Conservation (phyloP, 106 monocot genomes). For the Narthecium ossifragum region DNA sequence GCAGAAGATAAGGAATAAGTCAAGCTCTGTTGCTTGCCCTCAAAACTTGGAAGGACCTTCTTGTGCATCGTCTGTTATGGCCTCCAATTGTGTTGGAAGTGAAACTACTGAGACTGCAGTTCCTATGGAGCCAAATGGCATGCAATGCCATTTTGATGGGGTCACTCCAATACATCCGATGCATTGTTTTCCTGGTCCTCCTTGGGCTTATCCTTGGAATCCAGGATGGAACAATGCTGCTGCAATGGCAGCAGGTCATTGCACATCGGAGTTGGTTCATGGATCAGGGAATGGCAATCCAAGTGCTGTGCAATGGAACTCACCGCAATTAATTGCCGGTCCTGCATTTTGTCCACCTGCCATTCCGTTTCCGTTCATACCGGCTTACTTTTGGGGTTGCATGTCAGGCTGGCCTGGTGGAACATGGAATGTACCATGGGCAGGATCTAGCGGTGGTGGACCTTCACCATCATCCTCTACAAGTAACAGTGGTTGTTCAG, state of each 20-base stretch:
- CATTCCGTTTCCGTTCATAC: conserved; percentile 19
- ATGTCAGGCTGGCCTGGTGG: conserved; percentile 22
- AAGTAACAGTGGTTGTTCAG: conserved; percentile 41
- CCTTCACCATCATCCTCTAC: conserved; percentile 42
- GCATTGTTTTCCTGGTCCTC: conserved; percentile 52
- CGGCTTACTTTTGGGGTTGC: conserved; percentile 34
- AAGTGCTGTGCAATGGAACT: conserved; percentile 26
- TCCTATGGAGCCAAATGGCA: conserved; percentile 18
- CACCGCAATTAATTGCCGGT: conserved; percentile 34
- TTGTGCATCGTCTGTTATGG: conserved; percentile 35
- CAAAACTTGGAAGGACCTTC: conserved; percentile 57
- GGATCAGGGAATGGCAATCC: conserved; percentile 23
- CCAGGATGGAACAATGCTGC: conserved; percentile 44
- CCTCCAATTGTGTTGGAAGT: conserved; percentile 35
- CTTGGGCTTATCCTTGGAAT: conserved; percentile 64
- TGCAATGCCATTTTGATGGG: conserved; percentile 27
- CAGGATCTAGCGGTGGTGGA: conserved; percentile 18
- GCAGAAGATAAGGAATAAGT: conserved; percentile 21
- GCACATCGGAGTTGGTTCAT: conserved; percentile 18
- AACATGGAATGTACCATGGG: conserved; percentile 22
- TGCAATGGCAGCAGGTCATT: conserved; percentile 22
- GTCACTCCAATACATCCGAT: conserved; percentile 31
- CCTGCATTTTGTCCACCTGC: conserved; percentile 42
- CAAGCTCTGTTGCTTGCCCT: neutral
- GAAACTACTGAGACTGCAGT: conserved; percentile 13